A percentile compares a stretch with the other conserved stretches of the same genome.
phyloP scores from a whole-genome alignment of 371 early-diverging fungal genomes.

The Apophysomyces elegans region DNA sequence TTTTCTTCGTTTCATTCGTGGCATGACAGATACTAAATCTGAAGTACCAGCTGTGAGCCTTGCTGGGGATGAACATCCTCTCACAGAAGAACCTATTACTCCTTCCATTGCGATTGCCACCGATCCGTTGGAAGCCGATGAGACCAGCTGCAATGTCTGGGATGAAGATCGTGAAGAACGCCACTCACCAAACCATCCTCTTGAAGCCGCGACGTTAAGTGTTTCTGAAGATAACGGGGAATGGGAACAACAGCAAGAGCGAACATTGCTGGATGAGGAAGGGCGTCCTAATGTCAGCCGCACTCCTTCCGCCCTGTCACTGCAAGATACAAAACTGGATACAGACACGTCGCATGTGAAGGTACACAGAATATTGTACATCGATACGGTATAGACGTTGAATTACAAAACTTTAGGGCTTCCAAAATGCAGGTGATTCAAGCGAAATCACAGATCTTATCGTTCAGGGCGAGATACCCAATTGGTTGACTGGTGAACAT shows the following conservation, averaged over 20 bases:
- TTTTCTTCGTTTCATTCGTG: neutral
- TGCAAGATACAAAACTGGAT: constrained; percentile 16
- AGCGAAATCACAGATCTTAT: constrained; percentile 40
- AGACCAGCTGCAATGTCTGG: neutral
- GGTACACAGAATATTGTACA: constrained; percentile 19
- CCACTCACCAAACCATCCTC: constrained; percentile 5
- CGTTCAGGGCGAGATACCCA: constrained; percentile 62
- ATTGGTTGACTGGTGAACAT: constrained; percentile 66
- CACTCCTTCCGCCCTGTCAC: constrained; percentile 17
- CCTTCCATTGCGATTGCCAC: constrained; percentile 4
- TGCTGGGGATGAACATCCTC: constrained; percentile 7
- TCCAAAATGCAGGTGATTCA: constrained; percentile 44
- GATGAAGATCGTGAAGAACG: constrained; percentile 5
- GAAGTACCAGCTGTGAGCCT: constrained; percentile 4
- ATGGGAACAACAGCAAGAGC: constrained; percentile 29
- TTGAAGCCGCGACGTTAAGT: neutral
- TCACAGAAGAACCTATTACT: neutral
- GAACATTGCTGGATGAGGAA: constrained; percentile 30
- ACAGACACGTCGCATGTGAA: constrained; percentile 40
- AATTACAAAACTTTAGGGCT: constrained; percentile 31
- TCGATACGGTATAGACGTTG: neutral
- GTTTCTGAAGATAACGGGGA: constrained; percentile 13
- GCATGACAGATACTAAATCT: constrained; percentile 5
- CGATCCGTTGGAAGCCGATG: constrained; percentile 7
- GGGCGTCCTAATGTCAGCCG: constrained; percentile 28